phyloP scores from a whole-genome alignment of 352 stramenopile genomes.

The Phytophthora chlamydospora region DNA sequence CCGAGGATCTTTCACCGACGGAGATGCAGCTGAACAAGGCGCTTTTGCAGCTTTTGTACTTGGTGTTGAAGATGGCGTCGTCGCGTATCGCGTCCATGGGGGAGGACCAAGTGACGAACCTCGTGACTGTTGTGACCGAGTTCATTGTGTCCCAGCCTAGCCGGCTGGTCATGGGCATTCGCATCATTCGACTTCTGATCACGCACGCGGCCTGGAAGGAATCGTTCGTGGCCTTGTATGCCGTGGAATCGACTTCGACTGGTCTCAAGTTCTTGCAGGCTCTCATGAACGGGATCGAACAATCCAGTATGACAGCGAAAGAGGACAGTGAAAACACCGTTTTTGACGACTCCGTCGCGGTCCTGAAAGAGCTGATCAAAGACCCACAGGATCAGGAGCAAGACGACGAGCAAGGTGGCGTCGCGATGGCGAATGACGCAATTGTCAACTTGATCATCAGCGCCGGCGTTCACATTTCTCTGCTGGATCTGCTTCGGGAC shows the following conservation, averaged over 20 bases:
- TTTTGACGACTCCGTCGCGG: slow-evolving; percentile 68
- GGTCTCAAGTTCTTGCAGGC: slow-evolving; percentile 73
- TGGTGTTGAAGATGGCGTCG: slow-evolving; percentile 67
- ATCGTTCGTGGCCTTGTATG: slow-evolving; percentile 75
- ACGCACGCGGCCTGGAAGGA: slow-evolving; percentile 66
- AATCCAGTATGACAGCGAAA: slow-evolving; percentile 40
- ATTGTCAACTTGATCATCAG: slow-evolving; percentile 78
- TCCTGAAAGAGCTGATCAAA: slow-evolving; percentile 67
- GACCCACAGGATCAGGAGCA: slow-evolving; percentile 31
- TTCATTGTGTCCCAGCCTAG: slow-evolving; percentile 65
- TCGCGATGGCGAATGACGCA: slow-evolving; percentile 60
- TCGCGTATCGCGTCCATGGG: slow-evolving; percentile 55
- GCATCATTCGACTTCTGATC: slow-evolving; percentile 83
- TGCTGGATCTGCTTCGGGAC: slow-evolving; percentile 65
- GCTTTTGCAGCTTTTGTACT: slow-evolving; percentile 69
- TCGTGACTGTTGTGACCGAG: slow-evolving; percentile 74
- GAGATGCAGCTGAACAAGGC: slow-evolving; percentile 51
- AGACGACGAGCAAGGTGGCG: slow-evolving; percentile 32
- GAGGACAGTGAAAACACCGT: slow-evolving; percentile 38
- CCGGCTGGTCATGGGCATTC: slow-evolving; percentile 59
- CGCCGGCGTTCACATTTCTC: slow-evolving; percentile 64
- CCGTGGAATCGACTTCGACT: slow-evolving; percentile 62
- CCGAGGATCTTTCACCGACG: slow-evolving; percentile 34
- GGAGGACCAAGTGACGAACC: slow-evolving; percentile 64
- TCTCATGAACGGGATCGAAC: slow-evolving; percentile 59